Evolutionary conservation across 768 basidiomycete species (phyloP).

Genomic region (Rubroboletus satanas): DNA sequence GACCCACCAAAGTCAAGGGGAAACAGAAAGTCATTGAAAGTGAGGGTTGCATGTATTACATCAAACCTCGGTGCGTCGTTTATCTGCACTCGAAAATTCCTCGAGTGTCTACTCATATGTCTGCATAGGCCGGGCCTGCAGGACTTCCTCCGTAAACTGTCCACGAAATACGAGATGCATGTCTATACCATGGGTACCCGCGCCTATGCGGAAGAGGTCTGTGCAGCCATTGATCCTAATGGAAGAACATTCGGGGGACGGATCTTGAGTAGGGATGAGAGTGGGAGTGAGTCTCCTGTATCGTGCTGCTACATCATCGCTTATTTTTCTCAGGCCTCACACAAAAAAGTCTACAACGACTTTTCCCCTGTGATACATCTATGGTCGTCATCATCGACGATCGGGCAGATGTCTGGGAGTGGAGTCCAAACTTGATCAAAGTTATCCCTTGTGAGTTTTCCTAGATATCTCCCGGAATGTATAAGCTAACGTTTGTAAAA

Average conservation of each 20-base stretch:
- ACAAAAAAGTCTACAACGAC: conserved; percentile 83
- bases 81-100: not conserved
- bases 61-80: conserved; percentile 82
- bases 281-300: conserved; percentile 69
- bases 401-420: conserved; percentile 97
- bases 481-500: conserved; percentile 30
- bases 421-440: conserved; percentile 94
- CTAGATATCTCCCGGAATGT: not conserved
- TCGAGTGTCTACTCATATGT: not conserved
- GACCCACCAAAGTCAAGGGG: conserved; percentile 44
- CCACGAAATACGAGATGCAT: conserved; percentile 93
- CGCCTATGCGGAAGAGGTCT: conserved; percentile 94
- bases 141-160: conserved; percentile 68
- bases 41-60: conserved; percentile 93
- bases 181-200: conserved; percentile 99
- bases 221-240: conserved; percentile 88
- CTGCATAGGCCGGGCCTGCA: conserved; percentile 70
- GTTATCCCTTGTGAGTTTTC: conserved; percentile 84
- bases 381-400: conserved; percentile 99
- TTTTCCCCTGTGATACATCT: conserved; percentile 95
- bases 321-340: conserved; percentile 61
- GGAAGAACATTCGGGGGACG: conserved; percentile 82
- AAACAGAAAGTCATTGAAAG: conserved; percentile 63
- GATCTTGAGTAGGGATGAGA: conserved; percentile 91
- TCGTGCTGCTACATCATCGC: not conserved